Conservation (phyloP, 371 early-diverging fungal genomes). For the Mortierella sp. region DNA sequence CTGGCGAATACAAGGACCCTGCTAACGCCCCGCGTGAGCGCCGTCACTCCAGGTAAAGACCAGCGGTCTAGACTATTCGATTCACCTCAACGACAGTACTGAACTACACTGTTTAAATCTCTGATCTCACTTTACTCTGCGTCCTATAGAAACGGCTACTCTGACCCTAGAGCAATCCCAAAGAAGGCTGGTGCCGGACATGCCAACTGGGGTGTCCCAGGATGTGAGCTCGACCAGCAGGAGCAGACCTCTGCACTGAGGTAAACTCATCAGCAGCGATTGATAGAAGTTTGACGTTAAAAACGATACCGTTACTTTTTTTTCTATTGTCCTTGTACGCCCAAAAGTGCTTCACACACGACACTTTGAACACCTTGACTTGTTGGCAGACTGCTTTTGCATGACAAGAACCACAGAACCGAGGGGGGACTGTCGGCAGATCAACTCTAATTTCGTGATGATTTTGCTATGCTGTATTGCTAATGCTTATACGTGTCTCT, state of each 20-base stretch:
- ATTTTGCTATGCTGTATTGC: conserved; percentile 1
- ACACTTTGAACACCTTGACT: too few species aligned
- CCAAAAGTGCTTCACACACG: background rate
- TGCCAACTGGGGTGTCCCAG: conserved; percentile 54
- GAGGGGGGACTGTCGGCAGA: background rate
- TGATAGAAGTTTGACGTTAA: too few species aligned
- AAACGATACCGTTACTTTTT: background rate
- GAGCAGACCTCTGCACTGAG: conserved; percentile 19
- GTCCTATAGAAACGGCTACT: conserved; percentile 21
- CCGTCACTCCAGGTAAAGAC: conserved; percentile 31
- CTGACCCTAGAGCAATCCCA: conserved; percentile 45
- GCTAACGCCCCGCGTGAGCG: conserved; percentile 40
- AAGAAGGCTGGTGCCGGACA: conserved; percentile 52
- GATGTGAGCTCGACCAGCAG: conserved; percentile 36
- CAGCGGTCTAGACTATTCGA: too few species aligned
- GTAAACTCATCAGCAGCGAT: conserved; percentile 8
- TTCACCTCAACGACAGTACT: background rate
- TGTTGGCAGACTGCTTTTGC: background rate
- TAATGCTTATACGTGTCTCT: background rate
- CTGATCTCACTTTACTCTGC: too few species aligned
- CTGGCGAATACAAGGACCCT: conserved; percentile 46
- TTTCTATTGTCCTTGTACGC: background rate
- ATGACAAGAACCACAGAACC: too few species aligned
- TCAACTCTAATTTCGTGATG: background rate
- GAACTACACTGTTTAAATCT: background rate